Base-by-base conservation (phyloP, 768 basidiomycete species). In the Boletus eberwhitei region DNA sequence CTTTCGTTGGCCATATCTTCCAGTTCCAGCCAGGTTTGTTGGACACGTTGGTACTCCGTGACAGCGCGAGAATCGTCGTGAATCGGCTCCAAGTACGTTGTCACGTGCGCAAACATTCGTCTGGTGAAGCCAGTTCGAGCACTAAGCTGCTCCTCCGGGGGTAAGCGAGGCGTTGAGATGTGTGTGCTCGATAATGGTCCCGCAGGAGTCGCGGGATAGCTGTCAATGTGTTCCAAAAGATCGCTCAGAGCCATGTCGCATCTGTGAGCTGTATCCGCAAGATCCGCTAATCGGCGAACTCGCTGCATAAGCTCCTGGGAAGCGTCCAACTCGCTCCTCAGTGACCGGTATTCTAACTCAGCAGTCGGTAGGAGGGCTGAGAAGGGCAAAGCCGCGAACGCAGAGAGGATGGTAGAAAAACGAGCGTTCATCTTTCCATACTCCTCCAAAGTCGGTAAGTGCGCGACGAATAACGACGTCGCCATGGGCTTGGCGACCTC, bases 221-320 rank as follows among this genome's bases (percentile, higher is more conserved):
- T 90, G 66, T 95, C 92, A 50, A 93, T 77, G 63, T 93, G 89
- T 63, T 93, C 89, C 43, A 95, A 74, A 5, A 94, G 75, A 67
- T 93, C 90, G 61, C 92, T 94, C 41, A 93, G 75, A 21, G 85
- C 82, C n/a, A 76, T 73, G 65, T 95, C 92, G 60, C 89, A 91
- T 19, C 67, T 64, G 26, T 75, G 75, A 9, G 87, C 67, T 35
- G 74, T 64, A 21, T 75, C 70, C 6, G 76, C 70, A 45, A 93
- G 72, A n/a, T 75, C 71, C 11, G 78, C 80, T n/a, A 94, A 72
- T 36, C 71, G 71, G 48, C 79, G 72, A 24, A 90, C 66, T 41
- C 76, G 77, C 32, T 75, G 71, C 63, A 90, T 69, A 43, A 84
- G 64, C 3, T 74, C 71, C 41, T 69, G 66, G 37, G 84, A 79